Conservation (phyloP, 768 basidiomycete species). For the Suillus bovinus region DNA sequence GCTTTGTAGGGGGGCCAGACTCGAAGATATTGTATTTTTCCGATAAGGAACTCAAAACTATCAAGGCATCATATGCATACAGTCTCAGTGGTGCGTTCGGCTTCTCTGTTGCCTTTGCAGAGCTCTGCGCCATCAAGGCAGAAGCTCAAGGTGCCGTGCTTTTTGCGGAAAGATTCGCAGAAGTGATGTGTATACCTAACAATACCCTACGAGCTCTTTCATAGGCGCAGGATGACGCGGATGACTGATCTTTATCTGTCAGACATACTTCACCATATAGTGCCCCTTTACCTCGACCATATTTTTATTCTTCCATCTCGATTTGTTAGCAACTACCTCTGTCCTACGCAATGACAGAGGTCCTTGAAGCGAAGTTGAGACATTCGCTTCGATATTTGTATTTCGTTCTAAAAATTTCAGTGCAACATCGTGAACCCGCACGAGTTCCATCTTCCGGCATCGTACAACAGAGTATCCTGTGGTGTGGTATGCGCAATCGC, state of each 20-base stretch:
- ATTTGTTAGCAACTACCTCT: not conserved
- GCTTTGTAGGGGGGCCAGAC: conserved; percentile 28
- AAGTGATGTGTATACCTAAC: conserved; percentile 22
- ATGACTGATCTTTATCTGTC: conserved; percentile 6
- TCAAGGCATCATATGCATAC: conserved; percentile 62
- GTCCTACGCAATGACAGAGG: not conserved
- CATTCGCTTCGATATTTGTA: not conserved
- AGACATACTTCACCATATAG: not conserved
- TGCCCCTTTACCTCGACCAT: not conserved
- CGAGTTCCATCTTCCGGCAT: not conserved
- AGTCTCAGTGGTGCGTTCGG: conserved; percentile 37
- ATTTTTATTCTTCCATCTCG: not conserved
- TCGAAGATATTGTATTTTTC: conserved; percentile 17
- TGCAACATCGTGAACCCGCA: not conserved
- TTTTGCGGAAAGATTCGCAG: conserved; percentile 26
- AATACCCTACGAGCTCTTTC: conserved; percentile 22
- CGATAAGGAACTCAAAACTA: conserved; percentile 35
- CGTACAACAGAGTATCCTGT: not conserved
- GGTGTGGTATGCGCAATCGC: too few species aligned
- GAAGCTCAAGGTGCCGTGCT: conserved; percentile 28
- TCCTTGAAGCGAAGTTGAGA: not conserved
- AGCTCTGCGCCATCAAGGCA: conserved; percentile 59
- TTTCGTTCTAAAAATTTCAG: not conserved
- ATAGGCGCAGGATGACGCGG: conserved; percentile 8
- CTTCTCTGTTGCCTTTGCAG: conserved; percentile 53